Evolutionary conservation across 495 filamentous ascomycete genomes (phyloP).

Genomic region (Penicillium simplicissimum): DNA sequence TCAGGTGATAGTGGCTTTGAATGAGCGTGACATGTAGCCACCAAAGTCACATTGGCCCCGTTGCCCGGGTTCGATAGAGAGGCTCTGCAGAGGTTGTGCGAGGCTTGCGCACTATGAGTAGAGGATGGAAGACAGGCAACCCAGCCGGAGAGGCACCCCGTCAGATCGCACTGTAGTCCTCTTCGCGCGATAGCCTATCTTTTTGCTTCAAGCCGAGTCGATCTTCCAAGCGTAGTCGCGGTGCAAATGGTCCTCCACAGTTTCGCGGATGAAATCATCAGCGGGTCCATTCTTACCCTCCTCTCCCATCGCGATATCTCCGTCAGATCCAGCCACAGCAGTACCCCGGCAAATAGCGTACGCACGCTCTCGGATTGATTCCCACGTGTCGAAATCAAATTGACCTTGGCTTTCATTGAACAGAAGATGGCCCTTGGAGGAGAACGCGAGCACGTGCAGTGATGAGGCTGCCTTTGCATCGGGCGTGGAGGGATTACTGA

Average conservation of each 20-base stretch:
- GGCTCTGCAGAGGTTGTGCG: background rate
- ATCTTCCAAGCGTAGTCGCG: conserved; percentile 45
- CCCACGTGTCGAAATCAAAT: conserved; percentile 78
- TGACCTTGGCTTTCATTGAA: conserved; percentile 78
- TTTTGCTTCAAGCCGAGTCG: conserved; percentile 35
- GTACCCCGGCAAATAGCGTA: conserved; percentile 60
- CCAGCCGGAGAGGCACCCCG: background rate
- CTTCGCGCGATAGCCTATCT: background rate
- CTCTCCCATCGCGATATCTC: conserved; percentile 46
- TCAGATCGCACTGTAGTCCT: background rate
- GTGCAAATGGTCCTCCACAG: conserved; percentile 53
- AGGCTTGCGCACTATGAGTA: background rate
- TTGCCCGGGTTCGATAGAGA: background rate
- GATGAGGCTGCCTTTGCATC: conserved; percentile 61
- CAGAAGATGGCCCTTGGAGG: conserved; percentile 70
- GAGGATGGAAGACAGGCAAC: background rate
- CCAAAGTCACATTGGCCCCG: background rate
- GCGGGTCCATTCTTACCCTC: conserved; percentile 43
- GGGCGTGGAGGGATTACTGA: conserved; percentile 55
- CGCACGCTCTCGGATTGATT: conserved; percentile 64
- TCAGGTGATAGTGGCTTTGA: conserved; percentile 18
- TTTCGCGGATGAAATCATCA: conserved; percentile 62
- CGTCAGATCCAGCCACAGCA: conserved; percentile 37
- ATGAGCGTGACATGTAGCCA: conserved; percentile 7
- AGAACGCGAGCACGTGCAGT: conserved; percentile 77